These are phyloP conservation scores for Talaromyces verruculosus DNA, from an alignment of 2,329 filamentous ascomycete species.

Conservation along the genomic window DNA sequence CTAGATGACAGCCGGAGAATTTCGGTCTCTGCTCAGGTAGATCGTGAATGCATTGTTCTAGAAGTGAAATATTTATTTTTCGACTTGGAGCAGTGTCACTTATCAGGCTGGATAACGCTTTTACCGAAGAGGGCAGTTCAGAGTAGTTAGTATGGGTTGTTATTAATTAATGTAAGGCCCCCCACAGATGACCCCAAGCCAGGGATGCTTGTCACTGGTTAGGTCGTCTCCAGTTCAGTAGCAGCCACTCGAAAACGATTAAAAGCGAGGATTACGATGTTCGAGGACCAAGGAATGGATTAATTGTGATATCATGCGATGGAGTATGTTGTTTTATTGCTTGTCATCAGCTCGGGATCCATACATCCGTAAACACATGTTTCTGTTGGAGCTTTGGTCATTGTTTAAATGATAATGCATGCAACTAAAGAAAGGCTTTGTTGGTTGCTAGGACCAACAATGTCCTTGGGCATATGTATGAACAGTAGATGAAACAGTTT, in stretches of 20 bases:
- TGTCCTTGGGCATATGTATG: background rate
- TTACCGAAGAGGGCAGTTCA: background rate
- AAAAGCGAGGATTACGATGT: background rate
- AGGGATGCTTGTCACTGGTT: background rate
- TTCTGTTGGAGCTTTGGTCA: background rate
- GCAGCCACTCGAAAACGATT: background rate
- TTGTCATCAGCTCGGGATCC: background rate
- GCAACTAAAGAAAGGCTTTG: background rate
- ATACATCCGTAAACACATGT: background rate
- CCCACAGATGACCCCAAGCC: conserved; percentile 7
- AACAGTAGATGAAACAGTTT: background rate
- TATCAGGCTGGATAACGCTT: background rate
- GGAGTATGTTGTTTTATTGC: background rate
- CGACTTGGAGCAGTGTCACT: background rate
- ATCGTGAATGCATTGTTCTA: background rate
- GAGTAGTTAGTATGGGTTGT: background rate
- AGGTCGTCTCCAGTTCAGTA: background rate
- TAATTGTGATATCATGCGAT: background rate
- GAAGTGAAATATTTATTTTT: background rate
- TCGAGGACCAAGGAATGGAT: background rate
- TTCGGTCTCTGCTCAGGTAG: background rate
- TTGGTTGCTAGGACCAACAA: background rate
- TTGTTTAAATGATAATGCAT: background rate
- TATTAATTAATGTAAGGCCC: conserved; percentile 6
- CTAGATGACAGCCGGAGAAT: background rate